Percentiles rank a stretch among this genome's conserved stretches.
Conservation (phyloP, 2,329 filamentous ascomycete genomes). For the Colletotrichum zoysiae region DNA sequence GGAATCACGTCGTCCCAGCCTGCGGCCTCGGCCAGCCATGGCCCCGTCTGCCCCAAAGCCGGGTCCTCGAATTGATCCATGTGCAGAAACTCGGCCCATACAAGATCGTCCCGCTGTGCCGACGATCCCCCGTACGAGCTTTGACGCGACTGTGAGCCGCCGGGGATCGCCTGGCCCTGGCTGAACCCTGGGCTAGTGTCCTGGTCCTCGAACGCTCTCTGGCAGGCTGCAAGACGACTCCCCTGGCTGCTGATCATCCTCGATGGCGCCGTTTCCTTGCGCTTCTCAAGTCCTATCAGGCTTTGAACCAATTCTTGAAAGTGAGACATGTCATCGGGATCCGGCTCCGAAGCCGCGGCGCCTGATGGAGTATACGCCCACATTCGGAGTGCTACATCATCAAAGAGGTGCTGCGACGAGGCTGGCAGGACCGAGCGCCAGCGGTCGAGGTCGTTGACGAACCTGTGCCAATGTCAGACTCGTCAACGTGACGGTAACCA, state of each 20-base stretch:
- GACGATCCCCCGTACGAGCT: background rate
- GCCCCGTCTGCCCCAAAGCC: background rate
- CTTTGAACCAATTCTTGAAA: constrained; percentile 45
- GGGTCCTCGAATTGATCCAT: constrained; percentile 36
- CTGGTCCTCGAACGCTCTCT: constrained; percentile 25
- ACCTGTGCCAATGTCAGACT: constrained; percentile 40
- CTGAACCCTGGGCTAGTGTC: constrained; percentile 9
- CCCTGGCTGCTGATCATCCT: constrained; percentile 13
- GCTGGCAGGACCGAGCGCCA: constrained; percentile 45
- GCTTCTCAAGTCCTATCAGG: constrained; percentile 42
- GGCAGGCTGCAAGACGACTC: constrained; percentile 34
- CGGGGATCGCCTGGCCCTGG: constrained; percentile 24
- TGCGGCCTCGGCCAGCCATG: background rate
- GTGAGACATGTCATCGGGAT: constrained; percentile 32
- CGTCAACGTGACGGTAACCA: background rate
- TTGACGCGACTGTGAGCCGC: constrained; percentile 8
- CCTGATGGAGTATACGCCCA: constrained; percentile 42
- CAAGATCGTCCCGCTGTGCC: constrained; percentile 20
- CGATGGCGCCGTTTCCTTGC: constrained; percentile 7
- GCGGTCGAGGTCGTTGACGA: constrained; percentile 45
- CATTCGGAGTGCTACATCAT: constrained; percentile 44
- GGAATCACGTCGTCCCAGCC: constrained; percentile 40
- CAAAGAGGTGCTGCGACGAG: constrained; percentile 44
- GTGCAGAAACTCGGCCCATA: constrained; percentile 31
- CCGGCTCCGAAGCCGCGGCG: background rate